phyloP scores from a whole-genome alignment of 2,329 filamentous ascomycete genomes.

The Emergomyces africanus region DNA sequence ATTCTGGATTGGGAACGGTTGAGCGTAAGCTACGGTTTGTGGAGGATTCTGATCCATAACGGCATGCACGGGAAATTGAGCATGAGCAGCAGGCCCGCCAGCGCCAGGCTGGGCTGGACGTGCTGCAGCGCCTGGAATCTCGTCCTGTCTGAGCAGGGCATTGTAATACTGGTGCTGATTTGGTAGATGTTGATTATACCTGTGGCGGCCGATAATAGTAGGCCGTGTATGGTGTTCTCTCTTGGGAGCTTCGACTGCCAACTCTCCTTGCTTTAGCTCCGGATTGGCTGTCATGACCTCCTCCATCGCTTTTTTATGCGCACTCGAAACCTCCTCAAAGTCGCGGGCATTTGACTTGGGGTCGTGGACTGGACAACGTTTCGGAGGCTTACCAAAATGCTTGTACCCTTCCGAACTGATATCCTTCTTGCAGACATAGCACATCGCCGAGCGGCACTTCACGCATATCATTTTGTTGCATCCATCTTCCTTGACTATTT shows the following conservation, averaged over 20 bases:
- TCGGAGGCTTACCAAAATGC: conserved; percentile 46
- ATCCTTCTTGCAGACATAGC: conserved; percentile 50
- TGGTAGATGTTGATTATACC: neutral
- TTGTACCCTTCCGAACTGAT: conserved; percentile 47
- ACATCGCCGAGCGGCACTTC: conserved; percentile 40
- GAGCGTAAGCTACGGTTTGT: neutral
- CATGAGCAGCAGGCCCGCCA: neutral
- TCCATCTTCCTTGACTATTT: conserved; percentile 64
- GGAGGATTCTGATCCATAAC: neutral
- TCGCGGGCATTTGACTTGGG: conserved; percentile 41
- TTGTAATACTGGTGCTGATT: neutral
- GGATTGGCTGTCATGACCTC: conserved; percentile 48
- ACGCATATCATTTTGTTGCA: conserved; percentile 77
- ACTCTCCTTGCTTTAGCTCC: conserved; percentile 42
- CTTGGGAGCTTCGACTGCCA: conserved; percentile 43
- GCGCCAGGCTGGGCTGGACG: neutral
- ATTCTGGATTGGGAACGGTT: neutral
- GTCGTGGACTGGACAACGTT: conserved; percentile 54
- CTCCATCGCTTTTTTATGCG: conserved; percentile 45
- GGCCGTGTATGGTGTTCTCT: neutral
- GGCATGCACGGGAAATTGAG: neutral
- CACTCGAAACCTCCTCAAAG: conserved; percentile 48
- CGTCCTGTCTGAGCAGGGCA: neutral
- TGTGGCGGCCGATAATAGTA: neutral
- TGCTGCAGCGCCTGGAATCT: neutral